Conservation (phyloP, 169 alveolate genomes). For the Hammondia hammondi region DNA sequence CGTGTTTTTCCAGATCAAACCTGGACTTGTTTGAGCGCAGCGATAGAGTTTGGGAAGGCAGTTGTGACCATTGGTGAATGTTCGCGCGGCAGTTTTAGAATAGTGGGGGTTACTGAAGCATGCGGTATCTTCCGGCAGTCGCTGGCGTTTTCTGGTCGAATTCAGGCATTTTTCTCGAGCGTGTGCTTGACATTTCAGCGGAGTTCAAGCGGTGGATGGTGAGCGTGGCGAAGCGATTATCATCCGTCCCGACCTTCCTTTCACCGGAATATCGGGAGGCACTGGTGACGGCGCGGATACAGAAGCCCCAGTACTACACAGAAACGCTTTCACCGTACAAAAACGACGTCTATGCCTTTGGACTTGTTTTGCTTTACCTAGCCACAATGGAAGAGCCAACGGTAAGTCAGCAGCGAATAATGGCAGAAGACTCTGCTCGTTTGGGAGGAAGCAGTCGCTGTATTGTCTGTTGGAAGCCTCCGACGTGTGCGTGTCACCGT, state of each 20-base stretch:
- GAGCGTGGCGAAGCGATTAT: conserved; percentile 58
- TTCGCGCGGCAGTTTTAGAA: too few species aligned
- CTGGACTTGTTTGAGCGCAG: too few species aligned
- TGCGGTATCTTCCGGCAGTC: too few species aligned
- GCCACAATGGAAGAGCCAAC: conserved; percentile 60
- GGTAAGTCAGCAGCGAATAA: conserved; percentile 45
- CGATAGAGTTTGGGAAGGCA: too few species aligned
- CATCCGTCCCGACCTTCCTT: conserved; percentile 53
- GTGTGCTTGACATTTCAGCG: neutral
- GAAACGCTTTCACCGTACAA: conserved; percentile 58
- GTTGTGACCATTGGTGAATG: too few species aligned
- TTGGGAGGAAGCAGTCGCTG: too few species aligned
- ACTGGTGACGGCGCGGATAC: conserved; percentile 41
- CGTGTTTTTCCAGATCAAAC: too few species aligned
- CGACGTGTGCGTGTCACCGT: too few species aligned
- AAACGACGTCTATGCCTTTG: conserved; percentile 66
- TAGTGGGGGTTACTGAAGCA: too few species aligned
- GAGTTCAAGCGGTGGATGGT: conserved; percentile 70
- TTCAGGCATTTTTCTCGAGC: neutral
- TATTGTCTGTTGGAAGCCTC: too few species aligned
- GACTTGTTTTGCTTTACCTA: conserved; percentile 62
- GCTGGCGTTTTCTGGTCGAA: too few species aligned
- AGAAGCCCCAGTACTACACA: conserved; percentile 47
- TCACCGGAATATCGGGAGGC: conserved; percentile 67
- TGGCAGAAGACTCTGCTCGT: too few species aligned